phyloP scores from a whole-genome alignment of 2,329 filamentous ascomycete species.

The Epichloe sibirici region DNA sequence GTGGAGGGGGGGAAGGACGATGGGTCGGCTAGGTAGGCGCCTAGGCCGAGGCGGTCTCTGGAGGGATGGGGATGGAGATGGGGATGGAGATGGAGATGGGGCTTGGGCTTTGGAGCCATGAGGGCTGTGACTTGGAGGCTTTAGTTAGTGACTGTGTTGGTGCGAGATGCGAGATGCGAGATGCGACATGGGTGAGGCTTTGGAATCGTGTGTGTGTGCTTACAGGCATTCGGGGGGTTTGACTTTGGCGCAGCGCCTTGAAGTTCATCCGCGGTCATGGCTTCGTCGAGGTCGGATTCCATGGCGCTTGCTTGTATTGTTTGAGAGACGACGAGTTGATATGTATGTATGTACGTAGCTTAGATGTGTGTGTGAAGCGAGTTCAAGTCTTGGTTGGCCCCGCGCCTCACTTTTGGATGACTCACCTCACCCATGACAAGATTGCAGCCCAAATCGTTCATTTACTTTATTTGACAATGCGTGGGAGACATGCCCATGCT shows the following conservation, averaged over 20 bases:
- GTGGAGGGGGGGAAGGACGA: slow-evolving; percentile 44
- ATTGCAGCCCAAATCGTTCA: neutral
- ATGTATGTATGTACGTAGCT: neutral
- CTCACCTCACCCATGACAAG: too few species aligned
- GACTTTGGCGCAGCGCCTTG: slow-evolving; percentile 18
- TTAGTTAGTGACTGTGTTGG: neutral
- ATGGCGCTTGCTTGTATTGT: neutral
- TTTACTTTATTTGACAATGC: neutral
- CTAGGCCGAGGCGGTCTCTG: slow-evolving; percentile 48
- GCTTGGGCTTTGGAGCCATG: slow-evolving; percentile 27
- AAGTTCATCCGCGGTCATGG: slow-evolving; percentile 32
- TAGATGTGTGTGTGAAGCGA: neutral
- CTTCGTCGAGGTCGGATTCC: slow-evolving; percentile 24
- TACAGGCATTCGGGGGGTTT: slow-evolving; percentile 31
- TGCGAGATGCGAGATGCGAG: neutral
- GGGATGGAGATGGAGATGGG: slow-evolving; percentile 11
- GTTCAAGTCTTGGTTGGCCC: neutral
- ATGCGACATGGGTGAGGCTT: neutral
- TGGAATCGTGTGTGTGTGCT: neutral
- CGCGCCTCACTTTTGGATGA: neutral
- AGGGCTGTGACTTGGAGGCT: slow-evolving; percentile 20
- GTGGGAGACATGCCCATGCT: too few species aligned
- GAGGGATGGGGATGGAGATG: slow-evolving; percentile 21
- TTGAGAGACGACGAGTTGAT: neutral
- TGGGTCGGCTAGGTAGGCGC: slow-evolving; percentile 53